Conservation (phyloP, 2,329 filamentous ascomycete genomes). For the Sporothrix variecibatus region DNA sequence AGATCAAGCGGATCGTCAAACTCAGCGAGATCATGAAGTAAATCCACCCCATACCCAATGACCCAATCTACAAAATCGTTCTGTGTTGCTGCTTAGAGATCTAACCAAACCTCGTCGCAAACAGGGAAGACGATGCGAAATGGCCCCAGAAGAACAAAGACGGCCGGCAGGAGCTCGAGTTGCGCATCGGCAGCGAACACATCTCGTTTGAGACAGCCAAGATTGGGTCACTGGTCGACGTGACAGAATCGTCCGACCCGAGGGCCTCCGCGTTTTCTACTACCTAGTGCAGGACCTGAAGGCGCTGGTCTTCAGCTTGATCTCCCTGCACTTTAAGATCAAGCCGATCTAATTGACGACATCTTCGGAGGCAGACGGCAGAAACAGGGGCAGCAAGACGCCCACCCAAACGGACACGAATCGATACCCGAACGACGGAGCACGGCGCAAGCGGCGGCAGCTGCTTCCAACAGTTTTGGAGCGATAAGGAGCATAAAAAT, state of each 20-base stretch:
- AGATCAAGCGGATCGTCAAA: conserved; percentile 97
- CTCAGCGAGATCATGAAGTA: conserved; percentile 97
- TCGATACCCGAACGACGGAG: conserved; percentile 22
- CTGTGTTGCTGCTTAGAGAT: background rate
- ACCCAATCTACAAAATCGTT: background rate
- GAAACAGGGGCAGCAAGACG: background rate
- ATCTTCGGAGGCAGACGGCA: too few species aligned
- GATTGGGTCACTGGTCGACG: conserved; percentile 94
- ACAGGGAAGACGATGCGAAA: conserved; percentile 93
- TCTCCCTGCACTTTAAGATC: conserved; percentile 96
- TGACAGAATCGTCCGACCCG: conserved; percentile 95
- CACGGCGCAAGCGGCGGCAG: background rate
- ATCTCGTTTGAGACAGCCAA: conserved; percentile 99
- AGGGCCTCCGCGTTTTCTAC: conserved; percentile 96
- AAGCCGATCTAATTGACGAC: conserved; percentile 63
- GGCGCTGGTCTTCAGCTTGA: conserved; percentile 93
- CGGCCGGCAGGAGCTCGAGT: conserved; percentile 93
- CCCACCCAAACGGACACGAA: background rate
- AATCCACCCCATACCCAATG: conserved; percentile 32
- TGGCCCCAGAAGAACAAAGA: conserved; percentile 99
- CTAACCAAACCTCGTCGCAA: background rate
- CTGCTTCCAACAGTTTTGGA: too few species aligned
- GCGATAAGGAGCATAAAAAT: background rate
- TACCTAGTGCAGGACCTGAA: conserved; percentile 98
- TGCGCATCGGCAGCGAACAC: conserved; percentile 88